These are phyloP conservation scores for Aspergillus biplanus DNA, from an alignment of 495 filamentous ascomycete genomes.

Conservation along the genomic window DNA sequence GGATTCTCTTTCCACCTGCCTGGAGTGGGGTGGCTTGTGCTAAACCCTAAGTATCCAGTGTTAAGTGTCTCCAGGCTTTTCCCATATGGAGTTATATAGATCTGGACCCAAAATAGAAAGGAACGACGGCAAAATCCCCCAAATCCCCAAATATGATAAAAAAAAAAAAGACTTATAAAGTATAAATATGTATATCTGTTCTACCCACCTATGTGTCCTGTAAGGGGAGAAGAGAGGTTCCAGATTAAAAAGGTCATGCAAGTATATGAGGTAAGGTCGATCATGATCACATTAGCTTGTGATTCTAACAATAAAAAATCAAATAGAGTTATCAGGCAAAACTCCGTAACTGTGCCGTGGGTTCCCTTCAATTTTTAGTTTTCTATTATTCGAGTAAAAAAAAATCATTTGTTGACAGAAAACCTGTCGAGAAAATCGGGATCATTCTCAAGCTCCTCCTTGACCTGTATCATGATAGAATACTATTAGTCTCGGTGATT, in stretches of 20 bases:
- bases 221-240: neutral
- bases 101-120: too few relatives aligned
- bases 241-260: neutral
- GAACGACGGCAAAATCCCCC: too few relatives aligned
- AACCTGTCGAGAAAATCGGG: conserved; percentile 77
- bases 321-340: neutral
- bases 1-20: too few relatives aligned
- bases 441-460: conserved; percentile 73
- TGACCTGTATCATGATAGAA: conserved; percentile 59
- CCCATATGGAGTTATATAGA: too few relatives aligned
- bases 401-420: conserved; percentile 46
- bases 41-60: too few relatives aligned
- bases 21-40: too few relatives aligned
- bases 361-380: conserved; percentile 1
- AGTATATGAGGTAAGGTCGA: conserved; percentile 5
- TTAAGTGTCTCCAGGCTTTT: too few relatives aligned
- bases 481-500: neutral
- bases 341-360: neutral
- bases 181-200: neutral
- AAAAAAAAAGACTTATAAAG: neutral
- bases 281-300: conserved; percentile 20
- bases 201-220: neutral
- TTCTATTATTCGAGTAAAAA: conserved; percentile 19
- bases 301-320: conserved; percentile 15
- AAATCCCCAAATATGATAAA: too few relatives aligned